Base-by-base conservation (phyloP, 345 rosid genomes). In the Balakata baccata region DNA sequence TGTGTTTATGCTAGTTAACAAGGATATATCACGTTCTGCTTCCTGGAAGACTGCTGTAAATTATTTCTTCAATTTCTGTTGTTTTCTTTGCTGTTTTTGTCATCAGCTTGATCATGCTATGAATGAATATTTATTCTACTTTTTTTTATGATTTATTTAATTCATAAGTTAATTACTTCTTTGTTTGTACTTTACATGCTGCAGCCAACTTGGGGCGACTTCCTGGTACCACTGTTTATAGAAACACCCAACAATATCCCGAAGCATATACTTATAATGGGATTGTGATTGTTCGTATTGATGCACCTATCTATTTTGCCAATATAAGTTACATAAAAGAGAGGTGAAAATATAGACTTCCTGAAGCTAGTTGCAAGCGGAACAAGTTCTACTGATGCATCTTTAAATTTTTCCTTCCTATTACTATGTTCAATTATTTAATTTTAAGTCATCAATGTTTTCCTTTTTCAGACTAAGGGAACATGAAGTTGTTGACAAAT, bases 151-250 rank as follows among this genome's bases (percentile, higher is more conserved):
- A 18, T 11, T 64, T 18, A 41, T 8, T 64, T 17, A 64, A 18
- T 64, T 9, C 8, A 11, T 18, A 25, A 22, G 39, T 22, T n/a
- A 11, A 2, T 23, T 66, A 47, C 17, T 65, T 43, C 13, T n/a
- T 67, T 50, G 6, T 38, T 41, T 10, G 3, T 49, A 8, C 14
- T 67, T 46, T 69, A 64, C 75, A 58, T 58, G 37, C 70, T 78
- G 82, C 86, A 95, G 99, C 99, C 85, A 88, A 92, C 60, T 83
- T 92, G 92, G 99, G 99, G 13, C 94, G 98, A 54, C 98, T 92
- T 82, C 99, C 99, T 59, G 99, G 99, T 75, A 92, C 99, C 78
- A 95, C 99, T 49, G 87, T 95, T 66, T 95, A 95, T 80, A 89
- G 99, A 85, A 95, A 92, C 79, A 49, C 80, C 75, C 85, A 80